A percentile compares a stretch with the other conserved stretches of the same genome.
Evolutionary conservation across 176 grass and related monocot species (phyloP).

Genomic region (Coix lacrymajobi): DNA sequence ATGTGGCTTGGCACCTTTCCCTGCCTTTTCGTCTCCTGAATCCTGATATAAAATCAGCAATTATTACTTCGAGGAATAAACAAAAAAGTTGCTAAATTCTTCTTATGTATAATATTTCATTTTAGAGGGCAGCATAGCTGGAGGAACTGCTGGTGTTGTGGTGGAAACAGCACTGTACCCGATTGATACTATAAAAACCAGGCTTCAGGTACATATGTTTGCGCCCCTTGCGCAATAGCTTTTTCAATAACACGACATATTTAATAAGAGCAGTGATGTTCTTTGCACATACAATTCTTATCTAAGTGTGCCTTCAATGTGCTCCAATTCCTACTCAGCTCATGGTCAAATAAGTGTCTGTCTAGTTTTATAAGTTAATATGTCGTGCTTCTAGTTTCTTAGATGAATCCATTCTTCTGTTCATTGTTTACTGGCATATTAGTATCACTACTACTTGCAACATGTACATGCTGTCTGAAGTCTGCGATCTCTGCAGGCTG

Average conservation of each 20-base stretch:
- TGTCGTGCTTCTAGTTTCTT: background rate
- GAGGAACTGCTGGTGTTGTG: constrained; percentile 82
- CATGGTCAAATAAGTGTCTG: background rate
- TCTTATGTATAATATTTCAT: background rate
- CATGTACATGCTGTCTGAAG: background rate
- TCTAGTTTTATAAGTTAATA: background rate
- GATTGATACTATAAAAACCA: constrained; percentile 86
- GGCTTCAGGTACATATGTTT: constrained; percentile 56
- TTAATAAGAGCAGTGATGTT: background rate
- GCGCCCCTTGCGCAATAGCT: background rate
- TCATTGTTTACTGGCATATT: background rate
- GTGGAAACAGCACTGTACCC: constrained; percentile 84
- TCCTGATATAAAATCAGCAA: background rate
- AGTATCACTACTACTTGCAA: background rate
- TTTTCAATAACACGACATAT: background rate
- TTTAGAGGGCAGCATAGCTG: constrained; percentile 84
- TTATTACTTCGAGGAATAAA: background rate
- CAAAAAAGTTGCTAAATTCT: background rate
- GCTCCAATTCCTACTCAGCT: background rate
- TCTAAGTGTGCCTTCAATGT: background rate
- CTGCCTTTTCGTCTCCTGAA: background rate
- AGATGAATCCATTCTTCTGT: background rate
- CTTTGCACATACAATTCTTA: background rate
- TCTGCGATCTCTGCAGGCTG: constrained; percentile 32
- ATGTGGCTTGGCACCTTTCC: background rate